These are phyloP conservation scores for Primulina huaijiensis DNA, from an alignment of 257 asterid species.

Conservation along the genomic window DNA sequence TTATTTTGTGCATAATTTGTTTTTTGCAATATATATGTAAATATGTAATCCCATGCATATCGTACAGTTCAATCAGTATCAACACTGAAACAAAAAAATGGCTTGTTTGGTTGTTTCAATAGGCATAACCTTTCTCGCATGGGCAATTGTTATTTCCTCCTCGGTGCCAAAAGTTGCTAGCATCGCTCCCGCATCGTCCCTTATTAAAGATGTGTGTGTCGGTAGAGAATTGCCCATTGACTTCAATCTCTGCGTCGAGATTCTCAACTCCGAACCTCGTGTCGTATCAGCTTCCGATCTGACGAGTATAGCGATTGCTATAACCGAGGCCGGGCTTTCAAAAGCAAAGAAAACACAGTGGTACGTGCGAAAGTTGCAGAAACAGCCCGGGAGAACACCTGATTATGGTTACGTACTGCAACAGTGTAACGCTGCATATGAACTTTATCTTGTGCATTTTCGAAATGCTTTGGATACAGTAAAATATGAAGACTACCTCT, in stretches of 20 bases:
- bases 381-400: neutral
- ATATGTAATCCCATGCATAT: too few species aligned
- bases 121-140: too few species aligned
- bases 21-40: too few species aligned
- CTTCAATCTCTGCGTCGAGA: neutral
- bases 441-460: neutral
- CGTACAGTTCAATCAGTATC: too few species aligned
- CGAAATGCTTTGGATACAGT: neutral
- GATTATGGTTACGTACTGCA: neutral
- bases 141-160: too few species aligned
- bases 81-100: neutral
- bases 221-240: too few species aligned
- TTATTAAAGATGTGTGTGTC: neutral
- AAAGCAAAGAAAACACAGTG: too few species aligned
- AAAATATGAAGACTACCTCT: too few species aligned
- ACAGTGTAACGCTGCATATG: slow-evolving; percentile 13
- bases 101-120: neutral
- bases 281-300: neutral
- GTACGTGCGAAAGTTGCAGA: too few species aligned
- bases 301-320: neutral
- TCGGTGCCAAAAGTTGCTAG: neutral
- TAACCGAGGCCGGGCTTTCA: neutral
- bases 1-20: too few species aligned
- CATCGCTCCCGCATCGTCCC: neutral
- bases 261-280: neutral